Conservation (phyloP, 192 early-diverging fungal genomes). For the Linnemannia schmuckeri region DNA sequence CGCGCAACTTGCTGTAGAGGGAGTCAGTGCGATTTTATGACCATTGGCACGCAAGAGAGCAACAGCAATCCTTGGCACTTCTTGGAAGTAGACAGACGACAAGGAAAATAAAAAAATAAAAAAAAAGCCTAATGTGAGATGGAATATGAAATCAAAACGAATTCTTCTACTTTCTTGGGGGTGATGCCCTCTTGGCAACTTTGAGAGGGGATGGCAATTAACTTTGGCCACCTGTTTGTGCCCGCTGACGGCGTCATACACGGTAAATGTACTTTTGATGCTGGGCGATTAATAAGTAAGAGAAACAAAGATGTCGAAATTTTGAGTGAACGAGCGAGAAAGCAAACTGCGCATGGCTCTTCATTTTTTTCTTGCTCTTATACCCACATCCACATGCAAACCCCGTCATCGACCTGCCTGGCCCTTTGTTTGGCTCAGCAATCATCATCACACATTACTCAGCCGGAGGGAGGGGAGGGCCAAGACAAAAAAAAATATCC, state of each 20-base stretch:
- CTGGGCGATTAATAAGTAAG: not conserved
- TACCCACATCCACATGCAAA: not conserved
- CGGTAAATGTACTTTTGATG: not conserved
- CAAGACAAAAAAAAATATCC: not conserved
- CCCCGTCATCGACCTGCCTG: not conserved
- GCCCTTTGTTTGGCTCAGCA: not conserved
- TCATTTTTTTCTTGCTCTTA: not conserved
- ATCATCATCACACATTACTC: not conserved
- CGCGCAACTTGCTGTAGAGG: not conserved
- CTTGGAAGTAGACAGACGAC: not conserved
- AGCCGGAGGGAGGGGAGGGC: not conserved
- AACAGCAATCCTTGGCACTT: slow-evolving; percentile 4
- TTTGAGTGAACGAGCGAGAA: not conserved
- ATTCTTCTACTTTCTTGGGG: not conserved
- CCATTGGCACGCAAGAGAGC: not conserved
- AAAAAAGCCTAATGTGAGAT: not conserved
- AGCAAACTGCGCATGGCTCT: not conserved
- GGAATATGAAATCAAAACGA: not conserved
- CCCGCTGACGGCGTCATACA: not conserved
- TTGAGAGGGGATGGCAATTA: too few species aligned
- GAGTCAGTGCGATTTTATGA: not conserved
- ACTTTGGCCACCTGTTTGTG: too few species aligned
- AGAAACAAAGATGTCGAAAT: too few species aligned
- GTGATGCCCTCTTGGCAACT: not conserved
- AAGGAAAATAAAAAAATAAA: not conserved